Percentiles rank a stretch among this genome's conserved stretches.
Evolutionary conservation across 768 basidiomycete genomes (phyloP).

Genomic region (Gautieria morchelliformis): DNA sequence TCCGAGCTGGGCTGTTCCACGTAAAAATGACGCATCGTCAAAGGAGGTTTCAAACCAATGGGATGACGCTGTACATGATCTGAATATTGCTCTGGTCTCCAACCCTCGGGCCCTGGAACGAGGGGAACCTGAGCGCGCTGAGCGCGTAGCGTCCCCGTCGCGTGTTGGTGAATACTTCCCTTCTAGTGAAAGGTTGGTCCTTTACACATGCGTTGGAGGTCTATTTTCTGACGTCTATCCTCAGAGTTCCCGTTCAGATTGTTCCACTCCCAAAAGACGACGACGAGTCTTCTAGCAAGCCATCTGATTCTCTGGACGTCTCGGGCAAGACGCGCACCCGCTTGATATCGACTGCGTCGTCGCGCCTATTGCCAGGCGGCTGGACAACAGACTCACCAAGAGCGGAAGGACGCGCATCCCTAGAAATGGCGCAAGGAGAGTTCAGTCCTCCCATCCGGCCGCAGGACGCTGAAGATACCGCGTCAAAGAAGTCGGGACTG

Average conservation of each 20-base stretch:
- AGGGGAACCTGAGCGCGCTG: too few relatives aligned
- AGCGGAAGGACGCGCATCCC: conserved; percentile 34
- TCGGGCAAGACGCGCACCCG: conserved; percentile 22
- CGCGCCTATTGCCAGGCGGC: conserved; percentile 46
- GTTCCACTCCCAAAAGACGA: background rate
- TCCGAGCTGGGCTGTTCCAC: background rate
- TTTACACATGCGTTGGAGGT: conserved; percentile 10
- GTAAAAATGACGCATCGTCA: background rate
- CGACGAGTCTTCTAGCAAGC: background rate
- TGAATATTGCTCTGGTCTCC: too few relatives aligned
- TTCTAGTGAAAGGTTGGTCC: conserved; percentile 2
- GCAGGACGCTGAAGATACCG: background rate
- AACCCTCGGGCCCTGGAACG: too few relatives aligned
- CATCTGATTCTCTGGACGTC: background rate
- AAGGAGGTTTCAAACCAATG: too few relatives aligned
- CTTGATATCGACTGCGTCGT: conserved; percentile 47
- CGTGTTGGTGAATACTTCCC: background rate
- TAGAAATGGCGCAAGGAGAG: conserved; percentile 43
- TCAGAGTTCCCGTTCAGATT: background rate
- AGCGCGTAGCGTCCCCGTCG: background rate
- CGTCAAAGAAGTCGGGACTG: background rate
- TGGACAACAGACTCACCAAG: conserved; percentile 34
- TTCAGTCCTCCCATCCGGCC: conserved; percentile 20
- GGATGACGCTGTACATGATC: too few relatives aligned
- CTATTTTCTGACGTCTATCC: conserved; percentile 5